Conservation (phyloP, 495 filamentous ascomycete genomes). For the Cenococcum geophilum region DNA sequence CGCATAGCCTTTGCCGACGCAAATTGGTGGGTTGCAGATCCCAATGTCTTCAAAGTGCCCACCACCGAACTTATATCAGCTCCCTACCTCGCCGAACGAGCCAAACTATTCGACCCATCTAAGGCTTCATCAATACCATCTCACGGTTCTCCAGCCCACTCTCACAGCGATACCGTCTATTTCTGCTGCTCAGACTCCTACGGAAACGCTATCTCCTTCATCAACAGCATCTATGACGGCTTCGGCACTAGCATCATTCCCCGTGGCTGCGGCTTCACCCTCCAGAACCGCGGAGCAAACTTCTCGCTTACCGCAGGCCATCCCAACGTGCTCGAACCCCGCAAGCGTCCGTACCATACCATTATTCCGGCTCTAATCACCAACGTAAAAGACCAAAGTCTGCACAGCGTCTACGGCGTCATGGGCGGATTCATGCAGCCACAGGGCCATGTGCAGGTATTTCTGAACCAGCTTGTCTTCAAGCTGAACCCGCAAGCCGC, state of each 20-base stretch:
- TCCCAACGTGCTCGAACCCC: conserved; percentile 71
- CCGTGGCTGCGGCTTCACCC: conserved; percentile 73
- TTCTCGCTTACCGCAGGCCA: conserved; percentile 63
- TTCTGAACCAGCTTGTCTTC: conserved; percentile 85
- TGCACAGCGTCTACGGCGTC: conserved; percentile 85
- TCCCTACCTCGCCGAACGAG: conserved; percentile 61
- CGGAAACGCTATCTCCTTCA: conserved; percentile 92
- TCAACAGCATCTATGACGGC: conserved; percentile 88
- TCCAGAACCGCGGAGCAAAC: conserved; percentile 89
- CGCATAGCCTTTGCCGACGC: conserved; percentile 92
- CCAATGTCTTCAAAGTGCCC: conserved; percentile 61
- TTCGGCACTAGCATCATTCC: conserved; percentile 90
- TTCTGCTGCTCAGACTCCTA: conserved; percentile 71
- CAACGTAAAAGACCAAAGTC: conserved; percentile 57
- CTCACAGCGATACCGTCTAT: conserved; percentile 85
- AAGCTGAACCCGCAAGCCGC: conserved; percentile 81
- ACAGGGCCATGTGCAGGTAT: conserved; percentile 91
- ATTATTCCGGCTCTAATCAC: conserved; percentile 94
- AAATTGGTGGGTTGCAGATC: conserved; percentile 83
- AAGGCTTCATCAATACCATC: conserved; percentile 51
- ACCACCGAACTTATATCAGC: conserved; percentile 53
- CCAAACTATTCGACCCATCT: conserved; percentile 59
- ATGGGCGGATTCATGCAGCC: conserved; percentile 99
- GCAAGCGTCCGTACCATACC: conserved; percentile 94
- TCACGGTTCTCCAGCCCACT: conserved; percentile 63